A percentile compares a stretch with the other conserved stretches of the same genome.
Evolutionary conservation across 2,329 filamentous ascomycete genomes (phyloP).

Genomic region (Dactylonectria estremocensis): DNA sequence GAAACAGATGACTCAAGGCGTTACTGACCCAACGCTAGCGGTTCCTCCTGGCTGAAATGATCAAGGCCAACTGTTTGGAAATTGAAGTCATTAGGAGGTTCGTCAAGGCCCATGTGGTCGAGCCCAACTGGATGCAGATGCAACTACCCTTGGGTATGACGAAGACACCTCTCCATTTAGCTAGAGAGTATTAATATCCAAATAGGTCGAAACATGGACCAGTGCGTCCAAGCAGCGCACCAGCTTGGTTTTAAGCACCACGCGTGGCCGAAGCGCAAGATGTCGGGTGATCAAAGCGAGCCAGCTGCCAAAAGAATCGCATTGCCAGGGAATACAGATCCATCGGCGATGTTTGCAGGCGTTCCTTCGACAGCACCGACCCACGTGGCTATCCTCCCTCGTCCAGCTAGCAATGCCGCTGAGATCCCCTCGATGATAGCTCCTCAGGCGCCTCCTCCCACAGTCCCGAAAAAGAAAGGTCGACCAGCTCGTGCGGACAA

Average conservation of each 20-base stretch:
- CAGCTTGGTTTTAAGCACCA: slow-evolving; percentile 54
- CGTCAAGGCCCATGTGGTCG: slow-evolving; percentile 58
- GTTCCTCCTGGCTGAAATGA: slow-evolving; percentile 71
- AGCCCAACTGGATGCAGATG: slow-evolving; percentile 64
- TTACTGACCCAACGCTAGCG: slow-evolving; percentile 57
- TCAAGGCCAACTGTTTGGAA: slow-evolving; percentile 69
- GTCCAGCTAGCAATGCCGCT: slow-evolving; percentile 35
- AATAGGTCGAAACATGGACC: slow-evolving; percentile 64
- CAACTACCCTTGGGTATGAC: slow-evolving; percentile 63
- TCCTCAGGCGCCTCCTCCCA: slow-evolving; percentile 21
- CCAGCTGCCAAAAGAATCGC: slow-evolving; percentile 53
- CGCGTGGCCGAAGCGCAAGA: slow-evolving; percentile 53
- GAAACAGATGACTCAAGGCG: slow-evolving; percentile 8
- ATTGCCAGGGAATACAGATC: slow-evolving; percentile 20
- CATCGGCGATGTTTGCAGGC: not conserved
- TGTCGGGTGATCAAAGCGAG: slow-evolving; percentile 53
- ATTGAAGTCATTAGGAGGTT: slow-evolving; percentile 63
- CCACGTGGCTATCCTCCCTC: slow-evolving; percentile 44
- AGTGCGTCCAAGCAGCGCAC: slow-evolving; percentile 60
- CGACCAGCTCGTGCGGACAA: slow-evolving; percentile 62
- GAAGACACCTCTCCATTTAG: not conserved
- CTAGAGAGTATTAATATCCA: slow-evolving; percentile 7
- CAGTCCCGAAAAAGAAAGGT: slow-evolving; percentile 59
- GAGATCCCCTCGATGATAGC: slow-evolving; percentile 25
- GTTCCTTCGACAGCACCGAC: slow-evolving; percentile 21